Evolutionary conservation across 345 rosid genomes (phyloP).

Genomic region (Litchi chinensis): DNA sequence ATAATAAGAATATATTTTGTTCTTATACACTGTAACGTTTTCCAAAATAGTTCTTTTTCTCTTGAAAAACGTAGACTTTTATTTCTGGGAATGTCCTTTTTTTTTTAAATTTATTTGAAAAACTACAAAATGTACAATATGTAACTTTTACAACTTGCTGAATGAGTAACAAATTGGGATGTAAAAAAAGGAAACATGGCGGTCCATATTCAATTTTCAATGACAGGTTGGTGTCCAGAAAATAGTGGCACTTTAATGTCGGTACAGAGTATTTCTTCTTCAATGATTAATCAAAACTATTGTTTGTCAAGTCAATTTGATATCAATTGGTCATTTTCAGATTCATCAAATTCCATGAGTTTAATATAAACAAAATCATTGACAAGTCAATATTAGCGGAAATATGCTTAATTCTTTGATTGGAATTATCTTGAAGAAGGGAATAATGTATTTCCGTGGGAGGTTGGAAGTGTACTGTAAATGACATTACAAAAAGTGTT

Average conservation of each 20-base stretch:
- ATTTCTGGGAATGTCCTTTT: background rate
- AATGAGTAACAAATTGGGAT: background rate
- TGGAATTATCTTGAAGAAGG: background rate
- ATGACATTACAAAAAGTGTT: conserved; percentile 15
- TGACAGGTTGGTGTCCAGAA: conserved; percentile 7
- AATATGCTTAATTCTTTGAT: conserved; percentile 17
- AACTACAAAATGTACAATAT: background rate
- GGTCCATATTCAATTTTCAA: conserved; percentile 31
- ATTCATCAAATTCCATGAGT: conserved; percentile 35
- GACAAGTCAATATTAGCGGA: conserved; percentile 30
- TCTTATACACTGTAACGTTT: too few species aligned
- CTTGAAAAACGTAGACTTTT: too few species aligned
- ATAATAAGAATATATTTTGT: too few species aligned
- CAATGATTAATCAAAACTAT: conserved; percentile 29
- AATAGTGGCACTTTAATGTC: conserved; percentile 27
- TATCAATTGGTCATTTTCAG: conserved; percentile 20
- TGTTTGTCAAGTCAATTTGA: conserved; percentile 17
- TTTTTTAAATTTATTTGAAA: background rate
- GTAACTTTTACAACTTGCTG: background rate
- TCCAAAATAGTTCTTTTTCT: too few species aligned
- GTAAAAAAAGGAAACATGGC: conserved; percentile 31
- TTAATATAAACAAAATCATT: background rate
- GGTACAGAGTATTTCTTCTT: conserved; percentile 25
- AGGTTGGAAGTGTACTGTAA: background rate
- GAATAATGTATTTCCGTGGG: background rate